Base-by-base conservation (phyloP, 768 basidiomycete species). In the Hebeloma cylindrosporum region DNA sequence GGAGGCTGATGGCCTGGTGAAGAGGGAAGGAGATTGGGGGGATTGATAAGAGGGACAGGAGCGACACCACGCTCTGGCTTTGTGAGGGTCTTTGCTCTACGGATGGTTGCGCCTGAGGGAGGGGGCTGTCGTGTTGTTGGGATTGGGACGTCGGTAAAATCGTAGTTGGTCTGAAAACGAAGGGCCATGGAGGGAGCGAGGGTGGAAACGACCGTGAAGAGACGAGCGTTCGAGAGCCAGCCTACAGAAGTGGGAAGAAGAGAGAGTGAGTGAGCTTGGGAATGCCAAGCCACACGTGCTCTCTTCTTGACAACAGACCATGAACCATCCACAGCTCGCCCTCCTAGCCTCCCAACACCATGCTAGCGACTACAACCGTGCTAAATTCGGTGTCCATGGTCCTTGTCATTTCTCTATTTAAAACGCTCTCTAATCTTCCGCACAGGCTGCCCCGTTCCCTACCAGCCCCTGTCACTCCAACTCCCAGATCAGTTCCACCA, bases 21-120 rank as follows among this genome's bases (percentile, higher is more conserved):
- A 66, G 58, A 45, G 71, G 69, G 28, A 22, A 57, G 44, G 40
- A 62, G 63, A 1, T 74, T 69, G 7, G 83, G 79, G 5, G 94
- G 92, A 43, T 89, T 92, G 50, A 99, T 94, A 59, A 99, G 84
- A 4, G 95, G 94, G 11, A 88, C 87, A 26, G 93, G 91, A 3
- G 93, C 93, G 37, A 97, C 89, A 60, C 89, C 78, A 45, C 96
- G 83, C 72, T 99, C 96, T 59, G 96, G 96, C 47, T 92, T 80
- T 39, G 91, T 97, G 55, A 99, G 83, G 5, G 96, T 99, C 75
- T 98, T 99, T 61, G 89, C 90, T 42, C 94, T 79, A 43, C 85
- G 84, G 44, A 93, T 72, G 38, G 86, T 85, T 35, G 79, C 66
- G 33, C 76, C 78, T 22, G 75, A 66, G 11, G 71, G 61, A 14